Conservation (phyloP, 208 protist genomes). For the Entamoeba histolytica region DNA sequence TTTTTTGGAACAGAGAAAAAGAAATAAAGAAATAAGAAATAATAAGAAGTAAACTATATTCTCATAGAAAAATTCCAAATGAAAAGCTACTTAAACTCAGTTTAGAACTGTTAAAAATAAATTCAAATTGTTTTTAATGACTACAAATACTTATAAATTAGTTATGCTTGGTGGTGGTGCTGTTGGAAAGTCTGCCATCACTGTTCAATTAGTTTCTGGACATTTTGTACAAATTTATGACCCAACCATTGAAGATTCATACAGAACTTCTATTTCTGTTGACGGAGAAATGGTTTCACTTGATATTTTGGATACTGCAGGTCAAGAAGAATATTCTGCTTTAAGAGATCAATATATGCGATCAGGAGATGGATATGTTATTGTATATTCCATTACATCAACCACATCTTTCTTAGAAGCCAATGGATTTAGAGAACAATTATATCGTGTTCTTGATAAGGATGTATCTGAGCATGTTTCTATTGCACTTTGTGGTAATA, state of each 20-base stretch:
- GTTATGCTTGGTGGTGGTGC: not conserved
- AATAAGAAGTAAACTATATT: no score
- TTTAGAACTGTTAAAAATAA: no score
- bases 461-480: conserved; percentile 28
- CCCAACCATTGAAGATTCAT: not conserved
- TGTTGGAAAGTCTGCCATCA: not conserved
- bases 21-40: no score
- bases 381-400: conserved; percentile 25
- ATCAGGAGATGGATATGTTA: not conserved
- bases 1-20: no score
- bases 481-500: conserved; percentile 42
- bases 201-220: not conserved
- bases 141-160: not conserved
- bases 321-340: conserved; percentile 40
- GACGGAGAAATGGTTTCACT: conserved; percentile 13
- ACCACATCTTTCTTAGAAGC: conserved; percentile 42
- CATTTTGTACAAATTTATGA: not conserved
- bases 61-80: no score
- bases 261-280: not conserved
- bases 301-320: conserved; percentile 56
- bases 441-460: conserved; percentile 37
- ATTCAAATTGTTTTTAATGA: not conserved
- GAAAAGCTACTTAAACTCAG: no score
- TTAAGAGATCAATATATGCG: not conserved
- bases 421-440: conserved; percentile 44